Conservation (phyloP, 1,284 basidiomycete genomes). For the Inonotus hispidus region DNA sequence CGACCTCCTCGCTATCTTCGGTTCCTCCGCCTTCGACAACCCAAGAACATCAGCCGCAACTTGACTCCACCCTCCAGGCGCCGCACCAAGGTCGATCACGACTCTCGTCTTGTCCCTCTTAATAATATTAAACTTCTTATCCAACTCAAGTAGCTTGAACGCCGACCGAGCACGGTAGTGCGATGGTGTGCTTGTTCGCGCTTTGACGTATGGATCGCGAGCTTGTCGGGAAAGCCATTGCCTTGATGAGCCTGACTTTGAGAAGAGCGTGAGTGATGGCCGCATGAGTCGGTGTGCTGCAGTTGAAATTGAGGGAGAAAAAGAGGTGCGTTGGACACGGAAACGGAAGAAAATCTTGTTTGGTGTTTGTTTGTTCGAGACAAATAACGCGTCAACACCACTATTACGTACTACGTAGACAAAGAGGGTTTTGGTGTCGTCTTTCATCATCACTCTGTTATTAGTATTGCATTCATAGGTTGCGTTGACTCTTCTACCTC, state of each 20-base stretch:
- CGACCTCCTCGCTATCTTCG: constrained; percentile 1
- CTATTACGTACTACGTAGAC: no score
- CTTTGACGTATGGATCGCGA: constrained; percentile 63
- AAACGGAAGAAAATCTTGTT: background rate
- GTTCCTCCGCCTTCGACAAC: constrained; percentile 26
- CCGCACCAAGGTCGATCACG: constrained; percentile 81
- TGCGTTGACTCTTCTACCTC: no score
- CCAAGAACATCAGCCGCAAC: constrained; percentile 62
- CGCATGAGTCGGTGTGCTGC: constrained; percentile 1
- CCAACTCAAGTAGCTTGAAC: constrained; percentile 79
- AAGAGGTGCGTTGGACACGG: no score
- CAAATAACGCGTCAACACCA: background rate
- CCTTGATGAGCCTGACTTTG: constrained; percentile 30
- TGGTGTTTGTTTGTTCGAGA: background rate
- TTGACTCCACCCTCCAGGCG: constrained; percentile 87
- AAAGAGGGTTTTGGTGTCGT: no score
- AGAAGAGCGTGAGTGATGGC: constrained; percentile 5
- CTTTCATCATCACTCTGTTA: no score
- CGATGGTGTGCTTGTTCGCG: constrained; percentile 39
- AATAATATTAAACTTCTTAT: constrained; percentile 45
- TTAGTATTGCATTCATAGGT: no score
- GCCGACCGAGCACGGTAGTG: constrained; percentile 75
- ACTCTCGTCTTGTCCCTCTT: constrained; percentile 39
- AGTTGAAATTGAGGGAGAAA: background rate
- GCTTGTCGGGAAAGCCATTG: constrained; percentile 60